Evolutionary conservation across 441 rosid species (phyloP).

Genomic region (Gossypium schwendimanii): DNA sequence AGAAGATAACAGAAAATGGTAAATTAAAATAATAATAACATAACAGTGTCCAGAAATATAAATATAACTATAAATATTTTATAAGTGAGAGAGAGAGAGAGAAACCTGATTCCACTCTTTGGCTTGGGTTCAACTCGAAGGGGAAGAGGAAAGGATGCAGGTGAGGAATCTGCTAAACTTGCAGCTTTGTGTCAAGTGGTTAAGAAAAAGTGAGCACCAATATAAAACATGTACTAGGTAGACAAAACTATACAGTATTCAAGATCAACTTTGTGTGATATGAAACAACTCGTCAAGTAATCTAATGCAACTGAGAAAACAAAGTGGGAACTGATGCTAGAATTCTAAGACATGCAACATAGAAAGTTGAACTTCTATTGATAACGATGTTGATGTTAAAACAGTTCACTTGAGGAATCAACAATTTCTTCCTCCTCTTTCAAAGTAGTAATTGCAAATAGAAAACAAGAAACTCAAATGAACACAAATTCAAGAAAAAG

Average conservation of each 20-base stretch:
- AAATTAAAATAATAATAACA: neutral
- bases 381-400: neutral
- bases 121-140: slow-evolving; percentile 93
- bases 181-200: slow-evolving; percentile 76
- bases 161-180: slow-evolving; percentile 75
- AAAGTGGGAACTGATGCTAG: neutral
- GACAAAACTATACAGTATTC: neutral
- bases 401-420: neutral
- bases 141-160: slow-evolving; percentile 66
- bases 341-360: neutral
- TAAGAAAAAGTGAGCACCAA: slow-evolving; percentile 31
- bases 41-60: neutral
- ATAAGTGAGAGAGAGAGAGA: neutral
- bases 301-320: neutral
- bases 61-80: neutral
- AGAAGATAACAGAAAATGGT: neutral
- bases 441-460: neutral
- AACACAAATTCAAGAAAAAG: neutral
- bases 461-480: neutral
- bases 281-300: neutral
- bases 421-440: neutral
- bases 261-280: neutral
- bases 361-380: neutral
- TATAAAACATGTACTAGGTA: neutral
- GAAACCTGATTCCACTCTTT: slow-evolving; percentile 84